phyloP scores from a whole-genome alignment of 1,284 basidiomycete genomes.

The Anthracocystis walkeri region DNA sequence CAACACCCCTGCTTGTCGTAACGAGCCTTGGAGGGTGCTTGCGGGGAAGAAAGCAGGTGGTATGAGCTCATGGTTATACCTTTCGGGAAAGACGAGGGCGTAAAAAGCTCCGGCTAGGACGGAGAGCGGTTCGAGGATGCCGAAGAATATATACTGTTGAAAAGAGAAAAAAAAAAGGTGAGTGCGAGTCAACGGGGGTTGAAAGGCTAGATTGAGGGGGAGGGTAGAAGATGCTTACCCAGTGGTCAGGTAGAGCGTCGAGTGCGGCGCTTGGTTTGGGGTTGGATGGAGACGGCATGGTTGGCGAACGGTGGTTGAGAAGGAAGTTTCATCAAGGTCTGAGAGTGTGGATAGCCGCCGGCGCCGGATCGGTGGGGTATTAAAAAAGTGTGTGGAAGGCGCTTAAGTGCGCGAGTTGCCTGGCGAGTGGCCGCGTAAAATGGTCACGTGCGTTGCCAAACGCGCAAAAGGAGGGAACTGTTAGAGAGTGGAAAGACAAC shows the following conservation, averaged over 20 bases:
- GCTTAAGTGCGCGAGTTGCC: too few species aligned
- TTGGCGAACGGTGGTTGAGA: conserved; percentile 6
- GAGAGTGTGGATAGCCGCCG: too few species aligned
- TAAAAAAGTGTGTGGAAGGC: too few species aligned
- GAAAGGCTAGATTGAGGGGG: too few species aligned
- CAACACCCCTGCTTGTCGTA: conserved; percentile 28
- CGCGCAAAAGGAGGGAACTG: neutral
- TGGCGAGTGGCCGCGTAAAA: neutral
- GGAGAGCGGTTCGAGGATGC: conserved; percentile 56
- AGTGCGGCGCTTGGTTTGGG: neutral
- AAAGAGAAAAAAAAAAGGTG: too few species aligned
- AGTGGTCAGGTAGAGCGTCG: conserved; percentile 44
- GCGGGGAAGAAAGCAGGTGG: conserved; percentile 42
- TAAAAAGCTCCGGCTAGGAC: conserved; percentile 55
- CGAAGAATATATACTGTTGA: conserved; percentile 60
- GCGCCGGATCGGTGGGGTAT: too few species aligned
- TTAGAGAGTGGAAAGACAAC: conserved; percentile 7
- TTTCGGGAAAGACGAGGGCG: conserved; percentile 47
- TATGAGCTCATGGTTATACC: conserved; percentile 58
- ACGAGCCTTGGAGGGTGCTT: conserved; percentile 22
- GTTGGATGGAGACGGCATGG: neutral
- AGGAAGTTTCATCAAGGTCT: neutral
- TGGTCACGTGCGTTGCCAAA: conserved; percentile 10
- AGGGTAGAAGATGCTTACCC: conserved; percentile 27
- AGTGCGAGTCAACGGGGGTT: too few species aligned